phyloP scores from a whole-genome alignment of 2,329 filamentous ascomycete genomes.

The Xylariaceae sp. region DNA sequence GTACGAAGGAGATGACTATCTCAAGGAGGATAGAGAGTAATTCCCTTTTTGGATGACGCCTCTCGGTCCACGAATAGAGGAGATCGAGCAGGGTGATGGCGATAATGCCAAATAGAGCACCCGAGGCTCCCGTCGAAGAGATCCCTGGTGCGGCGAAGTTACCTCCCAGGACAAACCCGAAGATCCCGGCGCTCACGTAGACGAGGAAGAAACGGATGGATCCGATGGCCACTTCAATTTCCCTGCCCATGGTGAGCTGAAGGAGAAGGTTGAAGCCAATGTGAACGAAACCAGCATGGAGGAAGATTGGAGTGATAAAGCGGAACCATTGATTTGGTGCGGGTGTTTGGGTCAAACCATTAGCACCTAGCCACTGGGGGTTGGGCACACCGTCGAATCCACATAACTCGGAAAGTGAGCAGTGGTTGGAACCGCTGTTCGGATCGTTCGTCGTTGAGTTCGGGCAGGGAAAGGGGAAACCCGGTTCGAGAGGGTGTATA shows the following conservation, averaged over 20 bases:
- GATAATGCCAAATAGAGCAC: slow-evolving; percentile 88
- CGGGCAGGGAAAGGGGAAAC: slow-evolving; percentile 77
- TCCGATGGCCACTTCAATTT: slow-evolving; percentile 92
- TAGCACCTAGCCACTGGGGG: slow-evolving; percentile 58
- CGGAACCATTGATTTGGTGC: slow-evolving; percentile 94
- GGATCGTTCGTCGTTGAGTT: slow-evolving; percentile 69
- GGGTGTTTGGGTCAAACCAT: slow-evolving; percentile 55
- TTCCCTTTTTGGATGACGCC: slow-evolving; percentile 77
- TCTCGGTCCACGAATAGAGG: slow-evolving; percentile 88
- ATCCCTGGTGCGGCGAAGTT: slow-evolving; percentile 87
- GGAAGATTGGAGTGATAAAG: slow-evolving; percentile 94
- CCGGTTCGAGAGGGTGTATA: slow-evolving; percentile 32
- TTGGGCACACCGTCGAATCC: slow-evolving; percentile 80
- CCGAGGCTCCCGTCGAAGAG: slow-evolving; percentile 87
- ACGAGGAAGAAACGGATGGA: slow-evolving; percentile 86
- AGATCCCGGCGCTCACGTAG: slow-evolving; percentile 90
- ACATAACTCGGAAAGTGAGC: slow-evolving; percentile 80
- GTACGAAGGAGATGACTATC: slow-evolving; percentile 85
- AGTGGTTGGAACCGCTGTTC: slow-evolving; percentile 57
- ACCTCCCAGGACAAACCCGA: slow-evolving; percentile 92
- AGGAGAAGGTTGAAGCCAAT: slow-evolving; percentile 95
- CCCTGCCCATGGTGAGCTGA: slow-evolving; percentile 85
- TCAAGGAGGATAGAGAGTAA: slow-evolving; percentile 87
- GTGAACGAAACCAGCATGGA: slow-evolving; percentile 92
- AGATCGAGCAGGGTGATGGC: slow-evolving; percentile 88